Base-by-base conservation (phyloP, 75 land plant species). In the Picea glauca region DNA sequence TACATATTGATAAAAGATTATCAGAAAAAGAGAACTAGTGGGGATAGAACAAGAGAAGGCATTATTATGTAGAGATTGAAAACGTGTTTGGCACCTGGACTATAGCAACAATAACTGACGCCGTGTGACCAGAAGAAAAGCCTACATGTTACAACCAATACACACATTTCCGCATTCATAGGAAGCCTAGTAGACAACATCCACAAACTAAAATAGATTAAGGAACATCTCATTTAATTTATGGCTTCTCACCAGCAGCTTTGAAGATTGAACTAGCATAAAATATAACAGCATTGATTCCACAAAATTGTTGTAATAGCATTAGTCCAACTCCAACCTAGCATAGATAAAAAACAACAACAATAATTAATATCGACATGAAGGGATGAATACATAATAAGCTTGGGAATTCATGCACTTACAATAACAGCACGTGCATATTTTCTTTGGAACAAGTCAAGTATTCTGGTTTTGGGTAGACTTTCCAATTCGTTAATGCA, bases 1-100 rank as follows among this genome's bases (percentile, higher is more conserved):
- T 9, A 1, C 50, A n/a, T 20, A 70, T 35, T 70, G n/a, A 43
- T 40, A 20, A 70, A 43, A 50, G 1, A 11, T 50, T 50, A 50
- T 50, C 46, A 70, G 9, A 3, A 4, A 1, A 70, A 38, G n/a
- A 20, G 56, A 40, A 21, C 23, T 43, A 0, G 23, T 38, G 20
- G 46, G 26, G 6, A 21, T 20, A 4, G 40, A 70, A 17, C 56
- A 5, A 70, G 43, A 70, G 20, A 21, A 20, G 12, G 50, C n/a
- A 18, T 70, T n/a, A 70, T 70, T 43, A 43, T 31, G 12, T 43
- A 9, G 8, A 12, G 54, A 70, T 20, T 43, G 1, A 50, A 70
- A 33, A 43, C 73, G n/a, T 70, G 11, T n/a, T 40, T 43, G 54
- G 20, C 12, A 92, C 94, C 93, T 92, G 92, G 85, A 92, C 77